phyloP scores from a whole-genome alignment of 202 grass and related monocot species.

The Eragrostis tef region DNA sequence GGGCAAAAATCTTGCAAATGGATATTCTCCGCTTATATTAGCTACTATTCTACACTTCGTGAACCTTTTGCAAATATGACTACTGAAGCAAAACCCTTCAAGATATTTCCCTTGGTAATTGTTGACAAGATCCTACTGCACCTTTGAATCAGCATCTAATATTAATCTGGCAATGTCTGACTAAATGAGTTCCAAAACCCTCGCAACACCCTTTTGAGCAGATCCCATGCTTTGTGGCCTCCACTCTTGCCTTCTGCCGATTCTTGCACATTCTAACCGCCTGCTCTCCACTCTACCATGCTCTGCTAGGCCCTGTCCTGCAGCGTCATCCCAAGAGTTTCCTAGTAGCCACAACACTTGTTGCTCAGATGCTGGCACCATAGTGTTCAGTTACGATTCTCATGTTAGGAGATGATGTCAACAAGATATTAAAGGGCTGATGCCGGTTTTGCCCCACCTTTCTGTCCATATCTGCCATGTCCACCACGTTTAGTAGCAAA shows the following conservation, averaged over 20 bases:
- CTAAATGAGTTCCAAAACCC: background rate
- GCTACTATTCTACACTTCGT: background rate
- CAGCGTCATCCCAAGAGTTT: background rate
- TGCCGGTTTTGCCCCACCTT: background rate
- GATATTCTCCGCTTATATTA: background rate
- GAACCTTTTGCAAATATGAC: background rate
- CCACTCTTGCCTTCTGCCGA: background rate
- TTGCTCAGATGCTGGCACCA: background rate
- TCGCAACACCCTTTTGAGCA: too few species aligned
- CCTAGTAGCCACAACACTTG: background rate
- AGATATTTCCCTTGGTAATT: conserved; percentile 31
- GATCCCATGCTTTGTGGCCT: background rate
- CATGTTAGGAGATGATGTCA: background rate
- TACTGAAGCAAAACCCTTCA: conserved; percentile 11
- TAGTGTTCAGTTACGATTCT: background rate
- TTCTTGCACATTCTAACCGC: background rate
- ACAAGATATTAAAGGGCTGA: background rate
- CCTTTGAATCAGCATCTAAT: conserved; percentile 24
- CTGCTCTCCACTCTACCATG: background rate
- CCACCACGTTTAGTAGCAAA: background rate
- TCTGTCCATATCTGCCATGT: background rate
- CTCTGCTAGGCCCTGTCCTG: background rate
- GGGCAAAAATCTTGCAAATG: background rate
- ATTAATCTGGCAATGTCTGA: conserved; percentile 10
- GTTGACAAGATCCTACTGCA: conserved; percentile 7